Evolutionary conservation across 768 basidiomycete species (phyloP).

Genomic region (Phylloporus arenicola): DNA sequence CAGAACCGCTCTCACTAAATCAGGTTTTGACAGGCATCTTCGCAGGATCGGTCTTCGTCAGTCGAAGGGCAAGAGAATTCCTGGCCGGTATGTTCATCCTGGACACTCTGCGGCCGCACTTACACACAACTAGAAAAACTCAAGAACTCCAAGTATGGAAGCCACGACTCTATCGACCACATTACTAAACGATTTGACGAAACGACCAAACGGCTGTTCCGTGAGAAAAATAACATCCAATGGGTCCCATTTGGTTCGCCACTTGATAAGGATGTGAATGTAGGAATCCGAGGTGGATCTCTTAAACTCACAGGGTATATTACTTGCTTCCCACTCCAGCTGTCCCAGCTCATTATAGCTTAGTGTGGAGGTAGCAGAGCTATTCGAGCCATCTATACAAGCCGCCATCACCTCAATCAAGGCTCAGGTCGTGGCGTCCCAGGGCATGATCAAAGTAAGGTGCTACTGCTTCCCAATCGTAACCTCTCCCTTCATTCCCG

Average conservation of each 20-base stretch:
- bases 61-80: slow-evolving; percentile 66
- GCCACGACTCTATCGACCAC: slow-evolving; percentile 66
- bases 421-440: slow-evolving; percentile 62
- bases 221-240: slow-evolving; percentile 60
- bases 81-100: slow-evolving; percentile 48
- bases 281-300: slow-evolving; percentile 68
- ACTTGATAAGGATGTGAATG: slow-evolving; percentile 64
- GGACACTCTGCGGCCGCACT: neutral
- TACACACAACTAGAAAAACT: slow-evolving; percentile 53
- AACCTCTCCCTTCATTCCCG: slow-evolving; percentile 6
- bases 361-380: slow-evolving; percentile 52
- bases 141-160: slow-evolving; percentile 66
- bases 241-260: slow-evolving; percentile 76
- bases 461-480: neutral
- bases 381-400: slow-evolving; percentile 77
- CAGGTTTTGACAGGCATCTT: slow-evolving; percentile 53
- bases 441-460: slow-evolving; percentile 58
- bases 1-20: slow-evolving; percentile 2
- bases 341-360: slow-evolving; percentile 1
- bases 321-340: slow-evolving; percentile 15
- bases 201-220: slow-evolving; percentile 75
- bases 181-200: slow-evolving; percentile 79
- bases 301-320: slow-evolving; percentile 64
- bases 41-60: slow-evolving; percentile 79
- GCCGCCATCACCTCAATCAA: slow-evolving; percentile 67